Evolutionary conservation across 768 basidiomycete genomes (phyloP), one percentile per base, ranked within the genome.

Genomic region (Amyloporia xantha): DNA sequence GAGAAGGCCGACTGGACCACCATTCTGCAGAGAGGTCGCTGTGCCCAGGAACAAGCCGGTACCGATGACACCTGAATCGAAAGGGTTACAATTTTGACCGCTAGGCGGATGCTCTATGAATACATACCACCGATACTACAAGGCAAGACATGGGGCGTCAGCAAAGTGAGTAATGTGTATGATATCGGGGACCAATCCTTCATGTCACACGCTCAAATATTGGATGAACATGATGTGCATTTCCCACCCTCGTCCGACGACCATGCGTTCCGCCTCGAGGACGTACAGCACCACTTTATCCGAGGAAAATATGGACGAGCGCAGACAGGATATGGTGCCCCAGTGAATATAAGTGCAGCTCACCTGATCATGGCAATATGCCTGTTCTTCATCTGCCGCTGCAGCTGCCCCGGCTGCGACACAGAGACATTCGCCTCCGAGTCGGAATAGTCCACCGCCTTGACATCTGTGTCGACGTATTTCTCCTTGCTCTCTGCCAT

Each of bases 31-130:
- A 12, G 72, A 68, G 33, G 61, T 66, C 1, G 76, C 81, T 2
- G 75, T 72, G 4, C 77, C 75, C 12, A 82, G 62, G 61, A 82
- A 81, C 3, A 81, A 66, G 43, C 80, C 78, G 1, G 77, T 78
- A 15, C 78, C 77, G 47, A 76, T 75, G 54, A 65, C 65, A 37
- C 65, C 65, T 58, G 15, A 11, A 26, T 10, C 15, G 15, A 50
- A 23, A n/a, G 7, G n/a, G 12, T 13, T 13, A 47, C 24, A n/a
- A 19, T n/a, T 5, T 10, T 23, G 15, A 17, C 7, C 12, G 26
- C 21, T 24, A 39, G 12, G 23, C 30, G 11, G 28, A 13, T 23
- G 11, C n/a, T 25, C 21, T 7, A 19, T 4, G 6, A 11, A 25
- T 9, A 27, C 52, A 13, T 36, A 52, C 61, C 61, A 41, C 59